A percentile compares a stretch with the other conserved stretches of the same genome.
phyloP scores from a whole-genome alignment of 169 alveolate species.

The Eimeria praecox region DNA sequence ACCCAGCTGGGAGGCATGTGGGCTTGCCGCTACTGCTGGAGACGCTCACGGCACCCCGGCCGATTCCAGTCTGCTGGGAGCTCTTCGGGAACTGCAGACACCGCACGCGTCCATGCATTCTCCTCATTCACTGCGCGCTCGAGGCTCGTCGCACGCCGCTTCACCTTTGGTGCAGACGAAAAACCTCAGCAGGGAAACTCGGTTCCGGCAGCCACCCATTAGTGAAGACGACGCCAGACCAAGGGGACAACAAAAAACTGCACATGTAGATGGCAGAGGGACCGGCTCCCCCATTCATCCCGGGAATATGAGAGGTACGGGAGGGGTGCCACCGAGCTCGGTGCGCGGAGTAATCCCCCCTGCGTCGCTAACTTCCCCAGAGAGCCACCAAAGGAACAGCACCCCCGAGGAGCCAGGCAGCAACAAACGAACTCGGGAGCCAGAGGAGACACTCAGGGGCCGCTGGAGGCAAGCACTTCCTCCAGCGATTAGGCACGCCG shows the following conservation, averaged over 20 bases:
- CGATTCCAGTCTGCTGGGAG: slow-evolving; percentile 23
- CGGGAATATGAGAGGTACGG: background rate
- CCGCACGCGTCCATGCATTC: slow-evolving; percentile 70
- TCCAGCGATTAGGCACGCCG: slow-evolving; percentile 12
- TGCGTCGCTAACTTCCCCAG: slow-evolving; percentile 25
- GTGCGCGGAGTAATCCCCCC: background rate
- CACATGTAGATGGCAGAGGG: background rate
- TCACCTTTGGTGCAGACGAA: slow-evolving; percentile 30
- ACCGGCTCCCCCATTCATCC: background rate
- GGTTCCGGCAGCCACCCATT: background rate
- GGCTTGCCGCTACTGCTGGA: background rate
- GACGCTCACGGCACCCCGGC: slow-evolving; percentile 3
- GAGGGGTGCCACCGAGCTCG: slow-evolving; percentile 1
- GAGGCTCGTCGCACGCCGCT: slow-evolving; percentile 19
- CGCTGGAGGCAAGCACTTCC: slow-evolving; percentile 29
- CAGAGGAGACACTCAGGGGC: slow-evolving; percentile 17
- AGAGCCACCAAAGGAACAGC: slow-evolving; percentile 1
- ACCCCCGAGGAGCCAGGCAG: slow-evolving; percentile 30
- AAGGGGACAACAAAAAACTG: background rate
- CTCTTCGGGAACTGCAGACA: slow-evolving; percentile 44
- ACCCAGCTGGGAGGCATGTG: slow-evolving; percentile 25
- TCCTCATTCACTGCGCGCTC: slow-evolving; percentile 69
- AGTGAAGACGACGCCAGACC: background rate
- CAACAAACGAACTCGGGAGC: slow-evolving; percentile 49
- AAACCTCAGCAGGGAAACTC: background rate